Base-by-base conservation (phyloP, 371 early-diverging fungal species). In the Vairimorpha ceranae region DNA sequence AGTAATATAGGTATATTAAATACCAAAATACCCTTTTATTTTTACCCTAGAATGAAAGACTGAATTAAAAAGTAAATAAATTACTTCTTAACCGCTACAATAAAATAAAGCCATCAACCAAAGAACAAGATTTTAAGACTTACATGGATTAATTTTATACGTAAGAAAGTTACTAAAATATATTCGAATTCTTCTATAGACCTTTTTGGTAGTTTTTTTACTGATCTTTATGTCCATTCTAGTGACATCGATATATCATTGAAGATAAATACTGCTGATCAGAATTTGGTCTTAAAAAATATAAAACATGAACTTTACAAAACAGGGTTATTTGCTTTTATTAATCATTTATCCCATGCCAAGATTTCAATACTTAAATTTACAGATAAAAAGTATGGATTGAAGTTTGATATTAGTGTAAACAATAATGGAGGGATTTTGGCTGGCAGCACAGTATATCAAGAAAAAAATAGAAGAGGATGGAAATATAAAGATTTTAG, bases 301-400 rank as follows among this genome's bases (percentile, higher is more conserved):
- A 65, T 78, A 32, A 41, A 43, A 29, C 61, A 14, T 32, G 27
- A 73, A 17, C 54, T 80, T 35, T 21, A 36, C 8, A 35, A 32
- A 2, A 30, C 32, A 38, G 21, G 54, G 19, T 29, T 72, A 17
- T 10, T 52, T 12, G 30, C 30, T 25, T 43, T 38, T 35, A 35
- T 79, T 19, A 63, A 79, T 12, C 73, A 77, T 51, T 36, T 82
- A 12, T 56, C 21, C 2, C 75, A 72, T 15, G 66, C 68, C 12
- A 67, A 89, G 80, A 92, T 94, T 2, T 96, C 95, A 3, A 90
- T 97, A 58, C 87, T 97, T 67, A 97, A 95, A 82, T 87, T 88
- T 65, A 82, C 79, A 25, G 92, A 93, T 73, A 63, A 69, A 7
- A 75, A 88, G n/a, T 89, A 89, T 8, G 81, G 83, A 0, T 84